A percentile compares a stretch with the other conserved stretches of the same genome.
Conservation (phyloP, 495 filamentous ascomycete genomes). For the Talaromyces ruber region DNA sequence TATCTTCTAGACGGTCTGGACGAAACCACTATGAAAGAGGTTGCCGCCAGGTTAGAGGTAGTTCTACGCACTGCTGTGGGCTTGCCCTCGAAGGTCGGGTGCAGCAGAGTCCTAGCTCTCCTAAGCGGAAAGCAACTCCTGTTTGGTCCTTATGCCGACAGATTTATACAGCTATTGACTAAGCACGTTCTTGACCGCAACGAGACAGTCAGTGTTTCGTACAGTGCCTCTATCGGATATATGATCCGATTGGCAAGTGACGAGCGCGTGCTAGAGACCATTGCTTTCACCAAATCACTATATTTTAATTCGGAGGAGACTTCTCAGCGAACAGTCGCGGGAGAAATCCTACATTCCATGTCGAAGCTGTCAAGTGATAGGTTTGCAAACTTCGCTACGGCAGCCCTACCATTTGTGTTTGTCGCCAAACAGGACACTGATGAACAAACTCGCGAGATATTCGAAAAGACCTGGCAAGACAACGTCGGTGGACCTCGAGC, state of each 20-base stretch:
- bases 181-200: conserved; percentile 83
- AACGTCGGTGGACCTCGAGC: conserved; percentile 79
- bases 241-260: conserved; percentile 66
- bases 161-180: conserved; percentile 66
- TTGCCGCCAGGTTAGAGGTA: conserved; percentile 62
- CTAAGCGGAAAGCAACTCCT: conserved; percentile 67
- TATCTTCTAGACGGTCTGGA: conserved; percentile 78
- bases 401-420: conserved; percentile 79
- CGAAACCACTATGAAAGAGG: conserved; percentile 57
- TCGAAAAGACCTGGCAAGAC: conserved; percentile 78
- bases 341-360: conserved; percentile 67
- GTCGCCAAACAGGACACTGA: conserved; percentile 77
- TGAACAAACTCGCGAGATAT: conserved; percentile 63
- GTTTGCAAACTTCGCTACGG: conserved; percentile 66
- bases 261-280: conserved; percentile 57
- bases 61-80: conserved; percentile 80
- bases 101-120: conserved; percentile 76
- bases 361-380: conserved; percentile 84
- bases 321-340: conserved; percentile 59
- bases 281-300: conserved; percentile 54
- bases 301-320: conserved; percentile 79
- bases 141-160: conserved; percentile 68
- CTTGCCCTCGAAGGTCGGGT: conserved; percentile 87
- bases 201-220: conserved; percentile 78
- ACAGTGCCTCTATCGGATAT: conserved; percentile 81